Conservation (phyloP, 495 filamentous ascomycete species). For the Penicillium crystallinum region DNA sequence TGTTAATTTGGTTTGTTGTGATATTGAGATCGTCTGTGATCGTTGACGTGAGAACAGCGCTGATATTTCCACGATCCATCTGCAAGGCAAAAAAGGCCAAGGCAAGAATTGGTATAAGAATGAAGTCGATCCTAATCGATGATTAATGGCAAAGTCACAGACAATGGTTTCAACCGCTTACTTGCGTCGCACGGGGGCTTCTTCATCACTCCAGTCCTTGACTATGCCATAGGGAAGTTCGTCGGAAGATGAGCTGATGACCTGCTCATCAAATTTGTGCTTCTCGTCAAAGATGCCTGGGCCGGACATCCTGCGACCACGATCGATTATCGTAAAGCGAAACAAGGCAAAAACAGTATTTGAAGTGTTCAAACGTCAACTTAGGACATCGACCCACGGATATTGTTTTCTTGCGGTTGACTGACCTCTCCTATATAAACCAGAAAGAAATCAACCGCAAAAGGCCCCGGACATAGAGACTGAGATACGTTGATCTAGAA, state of each 20-base stretch:
- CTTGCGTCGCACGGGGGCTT: too few relatives aligned
- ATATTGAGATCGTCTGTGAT: constrained; percentile 51
- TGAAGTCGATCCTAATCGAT: constrained; percentile 48
- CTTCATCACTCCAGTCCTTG: constrained; percentile 35
- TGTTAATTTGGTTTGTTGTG: constrained; percentile 53
- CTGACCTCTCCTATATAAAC: too few relatives aligned
- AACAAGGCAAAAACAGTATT: neutral
- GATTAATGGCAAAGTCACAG: too few relatives aligned
- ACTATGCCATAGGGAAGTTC: constrained; percentile 19
- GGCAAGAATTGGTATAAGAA: constrained; percentile 48
- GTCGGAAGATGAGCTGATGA: constrained; percentile 9
- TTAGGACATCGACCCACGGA: too few relatives aligned
- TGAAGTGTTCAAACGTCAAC: too few relatives aligned
- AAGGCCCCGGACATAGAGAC: too few relatives aligned
- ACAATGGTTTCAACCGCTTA: too few relatives aligned
- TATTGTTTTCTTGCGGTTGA: too few relatives aligned
- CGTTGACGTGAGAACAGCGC: constrained; percentile 43
- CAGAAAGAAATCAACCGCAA: too few relatives aligned
- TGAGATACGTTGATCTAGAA: too few relatives aligned
- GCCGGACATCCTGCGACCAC: neutral
- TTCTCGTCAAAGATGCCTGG: constrained; percentile 8
- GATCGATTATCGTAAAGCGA: neutral
- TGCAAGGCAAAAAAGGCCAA: constrained; percentile 57
- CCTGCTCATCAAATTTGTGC: constrained; percentile 4
- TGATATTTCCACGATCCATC: constrained; percentile 50